phyloP scores from a whole-genome alignment of 208 protist species.

The Plasmodiophora brassicae region DNA sequence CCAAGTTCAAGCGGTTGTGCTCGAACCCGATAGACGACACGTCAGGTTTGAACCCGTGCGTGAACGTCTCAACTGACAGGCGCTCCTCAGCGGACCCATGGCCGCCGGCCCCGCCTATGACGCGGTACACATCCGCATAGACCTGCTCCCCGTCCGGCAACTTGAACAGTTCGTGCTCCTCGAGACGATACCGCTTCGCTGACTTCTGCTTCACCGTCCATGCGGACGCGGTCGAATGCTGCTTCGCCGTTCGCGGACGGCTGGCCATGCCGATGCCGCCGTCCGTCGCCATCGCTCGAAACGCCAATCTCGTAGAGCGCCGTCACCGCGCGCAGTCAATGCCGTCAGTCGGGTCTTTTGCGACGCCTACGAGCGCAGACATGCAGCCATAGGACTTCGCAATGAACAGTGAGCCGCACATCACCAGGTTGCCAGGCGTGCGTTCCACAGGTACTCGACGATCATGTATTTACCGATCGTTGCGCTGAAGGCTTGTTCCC shows the following conservation, averaged over 20 bases:
- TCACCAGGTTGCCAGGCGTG: no score
- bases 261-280: neutral
- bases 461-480: no score
- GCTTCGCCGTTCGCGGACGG: neutral
- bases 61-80: neutral
- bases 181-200: neutral
- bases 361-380: no score
- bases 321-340: no score
- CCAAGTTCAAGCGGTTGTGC: neutral
- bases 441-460: no score
- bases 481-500: no score
- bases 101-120: no score
- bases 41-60: neutral
- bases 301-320: no score
- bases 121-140: constrained; percentile 14
- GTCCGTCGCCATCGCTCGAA: no score
- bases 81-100: neutral
- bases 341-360: no score
- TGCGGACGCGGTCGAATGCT: neutral
- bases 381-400: no score
- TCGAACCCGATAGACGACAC: neutral
- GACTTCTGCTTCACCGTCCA: constrained; percentile 25
- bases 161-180: constrained; percentile 34
- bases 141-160: neutral
- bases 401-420: no score